These are phyloP conservation scores for Xylaria venustula DNA, from an alignment of 495 filamentous ascomycete genomes.

Conservation along the genomic window DNA sequence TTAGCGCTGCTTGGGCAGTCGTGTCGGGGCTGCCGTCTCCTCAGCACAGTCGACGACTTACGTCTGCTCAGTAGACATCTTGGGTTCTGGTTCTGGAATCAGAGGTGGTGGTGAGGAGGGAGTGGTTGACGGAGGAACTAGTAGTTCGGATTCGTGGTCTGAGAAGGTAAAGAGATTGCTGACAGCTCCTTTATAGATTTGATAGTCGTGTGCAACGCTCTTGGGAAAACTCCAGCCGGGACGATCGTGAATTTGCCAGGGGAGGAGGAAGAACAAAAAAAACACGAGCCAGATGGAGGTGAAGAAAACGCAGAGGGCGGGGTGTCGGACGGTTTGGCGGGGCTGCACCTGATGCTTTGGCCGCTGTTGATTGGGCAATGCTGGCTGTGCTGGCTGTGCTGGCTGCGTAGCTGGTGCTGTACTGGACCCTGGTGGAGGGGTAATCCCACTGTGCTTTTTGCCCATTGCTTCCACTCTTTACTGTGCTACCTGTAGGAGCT, in stretches of 20 bases:
- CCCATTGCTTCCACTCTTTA: background rate
- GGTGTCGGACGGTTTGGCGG: slow-evolving; percentile 26
- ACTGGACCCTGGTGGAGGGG: slow-evolving; percentile 12
- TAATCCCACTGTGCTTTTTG: slow-evolving; percentile 13
- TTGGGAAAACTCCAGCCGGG: slow-evolving; percentile 26
- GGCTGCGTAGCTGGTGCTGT: background rate
- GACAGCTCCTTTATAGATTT: slow-evolving; percentile 28
- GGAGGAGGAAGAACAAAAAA: slow-evolving; percentile 29
- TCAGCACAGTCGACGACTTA: slow-evolving; percentile 48
- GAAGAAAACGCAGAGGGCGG: slow-evolving; percentile 34
- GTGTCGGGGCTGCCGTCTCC: background rate
- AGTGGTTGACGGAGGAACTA: slow-evolving; percentile 25
- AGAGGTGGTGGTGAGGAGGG: slow-evolving; percentile 35
- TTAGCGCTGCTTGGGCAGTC: slow-evolving; percentile 27
- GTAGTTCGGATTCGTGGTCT: slow-evolving; percentile 12
- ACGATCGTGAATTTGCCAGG: slow-evolving; percentile 26
- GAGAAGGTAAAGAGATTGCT: slow-evolving; percentile 22
- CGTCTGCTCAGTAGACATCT: slow-evolving; percentile 91
- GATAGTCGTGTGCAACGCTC: slow-evolving; percentile 26
- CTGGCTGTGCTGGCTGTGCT: too few species aligned
- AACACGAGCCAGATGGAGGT: slow-evolving; percentile 25
- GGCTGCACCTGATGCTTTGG: slow-evolving; percentile 15
- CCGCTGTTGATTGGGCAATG: slow-evolving; percentile 21
- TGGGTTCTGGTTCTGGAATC: slow-evolving; percentile 47
- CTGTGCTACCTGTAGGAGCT: too few species aligned